Conservation (phyloP, 306 rosid genomes). For the Spatholobus suberectus region DNA sequence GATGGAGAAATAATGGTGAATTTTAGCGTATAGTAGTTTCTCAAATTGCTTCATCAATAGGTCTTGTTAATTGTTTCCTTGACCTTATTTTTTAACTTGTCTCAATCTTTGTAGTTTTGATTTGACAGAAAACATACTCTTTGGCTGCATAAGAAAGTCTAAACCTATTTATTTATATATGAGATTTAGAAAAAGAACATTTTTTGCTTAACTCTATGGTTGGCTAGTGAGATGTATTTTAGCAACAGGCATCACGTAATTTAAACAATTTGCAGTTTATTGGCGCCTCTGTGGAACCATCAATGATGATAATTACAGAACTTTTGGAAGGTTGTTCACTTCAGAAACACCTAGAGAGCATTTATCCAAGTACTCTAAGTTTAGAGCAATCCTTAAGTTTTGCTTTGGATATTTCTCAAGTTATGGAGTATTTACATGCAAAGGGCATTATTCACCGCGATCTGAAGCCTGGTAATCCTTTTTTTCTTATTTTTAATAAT, state of each 20-base stretch:
- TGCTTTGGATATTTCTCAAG: constrained; percentile 35
- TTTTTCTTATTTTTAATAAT: neutral
- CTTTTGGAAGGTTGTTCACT: constrained; percentile 26
- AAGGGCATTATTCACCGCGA: constrained; percentile 33
- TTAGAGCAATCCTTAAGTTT: constrained; percentile 19
- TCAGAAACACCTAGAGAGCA: neutral
- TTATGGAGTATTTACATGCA: constrained; percentile 33
- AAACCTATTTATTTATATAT: no score
- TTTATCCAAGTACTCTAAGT: neutral
- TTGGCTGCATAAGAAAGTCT: no score
- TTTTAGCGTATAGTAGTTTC: no score
- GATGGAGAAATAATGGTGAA: no score
- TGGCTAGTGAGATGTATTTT: neutral
- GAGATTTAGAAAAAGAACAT: no score
- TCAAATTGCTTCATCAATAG: no score
- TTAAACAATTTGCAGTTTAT: constrained; percentile 23
- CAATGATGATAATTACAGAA: constrained; percentile 26
- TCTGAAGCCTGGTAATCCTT: constrained; percentile 23
- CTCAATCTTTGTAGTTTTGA: no score
- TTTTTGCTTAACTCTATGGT: neutral
- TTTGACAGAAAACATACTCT: no score
- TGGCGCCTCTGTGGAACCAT: constrained; percentile 29
- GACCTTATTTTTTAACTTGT: no score
- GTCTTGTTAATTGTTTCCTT: no score
- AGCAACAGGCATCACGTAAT: neutral